These are phyloP conservation scores for Chaetothyriales sp. DNA, from an alignment of 2,329 filamentous ascomycete genomes.

Conservation along the genomic window DNA sequence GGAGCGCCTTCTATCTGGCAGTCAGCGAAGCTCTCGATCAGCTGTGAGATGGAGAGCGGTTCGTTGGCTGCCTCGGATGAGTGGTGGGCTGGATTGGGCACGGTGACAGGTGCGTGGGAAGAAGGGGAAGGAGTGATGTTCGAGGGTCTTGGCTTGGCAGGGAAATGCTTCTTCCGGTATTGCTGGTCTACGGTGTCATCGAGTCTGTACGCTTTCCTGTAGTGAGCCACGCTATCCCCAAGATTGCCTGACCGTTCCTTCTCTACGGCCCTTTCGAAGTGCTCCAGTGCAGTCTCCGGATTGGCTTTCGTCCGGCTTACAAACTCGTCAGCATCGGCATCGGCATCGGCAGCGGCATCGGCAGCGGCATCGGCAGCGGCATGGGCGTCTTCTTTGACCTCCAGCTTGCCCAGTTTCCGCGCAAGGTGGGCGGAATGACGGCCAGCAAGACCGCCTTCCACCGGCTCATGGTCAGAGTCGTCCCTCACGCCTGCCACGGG, in stretches of 20 bases:
- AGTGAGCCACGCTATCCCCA: constrained; percentile 76
- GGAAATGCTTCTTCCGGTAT: constrained; percentile 87
- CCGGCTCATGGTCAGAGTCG: constrained; percentile 21
- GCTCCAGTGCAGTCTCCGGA: constrained; percentile 68
- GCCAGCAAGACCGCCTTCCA: constrained; percentile 9
- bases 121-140: constrained; percentile 34
- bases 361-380: constrained; percentile 22
- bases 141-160: constrained; percentile 42
- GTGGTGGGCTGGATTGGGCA: constrained; percentile 43
- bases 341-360: constrained; percentile 23
- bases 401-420: constrained; percentile 3
- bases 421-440: neutral
- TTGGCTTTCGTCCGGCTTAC: constrained; percentile 27
- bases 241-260: constrained; percentile 73
- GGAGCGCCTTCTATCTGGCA: constrained; percentile 55
- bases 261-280: constrained; percentile 84
- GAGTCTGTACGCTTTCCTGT: constrained; percentile 80
- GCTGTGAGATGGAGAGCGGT: constrained; percentile 45
- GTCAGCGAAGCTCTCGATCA: constrained; percentile 62
- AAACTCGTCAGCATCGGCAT: constrained; percentile 28
- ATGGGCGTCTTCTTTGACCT: constrained; percentile 14
- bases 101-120: constrained; percentile 38
- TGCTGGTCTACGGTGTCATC: constrained; percentile 70
- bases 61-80: constrained; percentile 32
- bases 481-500: constrained; percentile 27